phyloP scores from a whole-genome alignment of 257 asterid species.

The Solanum okadae region DNA sequence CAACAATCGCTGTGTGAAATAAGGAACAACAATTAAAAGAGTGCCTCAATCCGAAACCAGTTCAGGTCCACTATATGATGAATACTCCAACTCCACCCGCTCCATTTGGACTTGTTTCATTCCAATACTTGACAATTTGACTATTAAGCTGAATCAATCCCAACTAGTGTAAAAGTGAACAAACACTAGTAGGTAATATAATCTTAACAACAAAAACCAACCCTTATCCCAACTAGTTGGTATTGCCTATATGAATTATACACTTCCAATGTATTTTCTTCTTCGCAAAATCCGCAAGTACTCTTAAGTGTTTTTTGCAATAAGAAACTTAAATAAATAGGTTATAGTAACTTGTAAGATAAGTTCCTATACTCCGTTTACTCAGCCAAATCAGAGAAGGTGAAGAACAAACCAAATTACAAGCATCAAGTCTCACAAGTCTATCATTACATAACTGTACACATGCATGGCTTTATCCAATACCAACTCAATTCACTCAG shows the following conservation, averaged over 20 bases:
- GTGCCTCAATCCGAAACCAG: not conserved
- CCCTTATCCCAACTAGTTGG: not conserved
- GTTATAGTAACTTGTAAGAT: not conserved
- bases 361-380: no score
- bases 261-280: not conserved
- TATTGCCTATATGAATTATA: not conserved
- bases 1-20: not conserved
- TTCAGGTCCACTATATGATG: not conserved
- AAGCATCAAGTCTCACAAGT: not conserved
- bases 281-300: not conserved
- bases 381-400: not conserved
- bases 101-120: not conserved
- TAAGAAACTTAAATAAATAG: not conserved
- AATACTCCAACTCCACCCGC: not conserved
- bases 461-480: not conserved
- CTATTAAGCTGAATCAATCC: not conserved
- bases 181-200: not conserved
- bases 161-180: not conserved
- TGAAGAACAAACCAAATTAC: not conserved
- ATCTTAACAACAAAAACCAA: not conserved
- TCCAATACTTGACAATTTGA: not conserved
- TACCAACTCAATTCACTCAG: not conserved
- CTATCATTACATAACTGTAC: not conserved
- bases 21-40: not conserved
- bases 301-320: not conserved